Percentiles rank a stretch among this genome's conserved stretches.
phyloP scores from a whole-genome alignment of 371 early-diverging fungal species.

The Mortierella sp. region DNA sequence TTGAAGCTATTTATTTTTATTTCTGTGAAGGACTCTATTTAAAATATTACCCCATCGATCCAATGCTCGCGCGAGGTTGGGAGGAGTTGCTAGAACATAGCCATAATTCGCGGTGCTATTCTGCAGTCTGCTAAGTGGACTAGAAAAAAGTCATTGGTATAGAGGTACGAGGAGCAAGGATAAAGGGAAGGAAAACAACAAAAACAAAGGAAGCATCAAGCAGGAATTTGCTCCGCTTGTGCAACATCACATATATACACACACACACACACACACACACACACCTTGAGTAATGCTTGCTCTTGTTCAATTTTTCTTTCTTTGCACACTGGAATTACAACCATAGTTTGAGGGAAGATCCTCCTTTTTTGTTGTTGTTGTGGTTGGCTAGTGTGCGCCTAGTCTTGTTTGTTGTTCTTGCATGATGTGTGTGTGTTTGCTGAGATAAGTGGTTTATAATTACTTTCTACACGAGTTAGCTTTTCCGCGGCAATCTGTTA shows the following conservation, averaged over 20 bases:
- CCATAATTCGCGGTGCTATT: no score
- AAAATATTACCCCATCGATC: neutral
- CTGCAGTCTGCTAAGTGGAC: no score
- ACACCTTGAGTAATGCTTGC: neutral
- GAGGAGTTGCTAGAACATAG: neutral
- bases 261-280: no score
- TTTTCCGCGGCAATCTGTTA: conserved; percentile 3
- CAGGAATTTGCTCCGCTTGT: neutral
- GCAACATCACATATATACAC: neutral
- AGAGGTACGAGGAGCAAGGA: neutral
- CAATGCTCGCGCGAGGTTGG: neutral
- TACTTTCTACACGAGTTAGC: neutral
- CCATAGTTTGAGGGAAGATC: neutral
- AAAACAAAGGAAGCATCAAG: neutral
- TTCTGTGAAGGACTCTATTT: neutral
- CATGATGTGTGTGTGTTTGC: neutral
- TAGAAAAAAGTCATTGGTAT: no score
- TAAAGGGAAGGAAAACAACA: neutral
- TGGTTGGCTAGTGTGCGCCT: neutral
- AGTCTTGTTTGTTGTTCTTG: neutral
- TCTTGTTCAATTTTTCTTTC: neutral
- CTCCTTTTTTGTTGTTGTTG: no score
- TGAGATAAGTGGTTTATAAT: neutral
- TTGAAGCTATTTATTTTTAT: neutral
- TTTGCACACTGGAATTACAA: neutral